Percentiles rank a stretch among this genome's conserved stretches.
phyloP scores from a whole-genome alignment of 2,329 filamentous ascomycete genomes.

The Capronia coronata region DNA sequence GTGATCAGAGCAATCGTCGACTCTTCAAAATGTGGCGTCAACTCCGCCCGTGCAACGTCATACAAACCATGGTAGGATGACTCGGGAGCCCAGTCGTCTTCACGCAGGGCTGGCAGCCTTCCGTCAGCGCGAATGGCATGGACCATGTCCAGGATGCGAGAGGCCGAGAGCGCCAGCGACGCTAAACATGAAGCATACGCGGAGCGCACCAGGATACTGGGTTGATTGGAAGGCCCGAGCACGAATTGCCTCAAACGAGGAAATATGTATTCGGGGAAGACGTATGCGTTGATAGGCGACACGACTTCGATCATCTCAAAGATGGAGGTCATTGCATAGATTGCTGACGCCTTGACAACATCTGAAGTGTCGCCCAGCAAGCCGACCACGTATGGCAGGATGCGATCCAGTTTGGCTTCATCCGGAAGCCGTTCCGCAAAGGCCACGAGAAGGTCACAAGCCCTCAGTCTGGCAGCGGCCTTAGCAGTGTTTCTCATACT shows the following conservation, averaged over 20 bases:
- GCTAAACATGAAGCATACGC: slow-evolving; percentile 92
- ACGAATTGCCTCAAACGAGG: slow-evolving; percentile 54
- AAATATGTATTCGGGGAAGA: slow-evolving; percentile 62
- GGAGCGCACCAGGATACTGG: slow-evolving; percentile 68
- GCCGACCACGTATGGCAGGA: slow-evolving; percentile 81
- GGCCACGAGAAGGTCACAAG: slow-evolving; percentile 83
- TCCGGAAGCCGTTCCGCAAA: slow-evolving; percentile 89
- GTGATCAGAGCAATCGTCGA: slow-evolving; percentile 88
- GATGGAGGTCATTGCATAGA: slow-evolving; percentile 82
- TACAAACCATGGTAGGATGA: slow-evolving; percentile 73
- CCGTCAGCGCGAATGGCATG: slow-evolving; percentile 80
- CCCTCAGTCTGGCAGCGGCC: slow-evolving; percentile 77
- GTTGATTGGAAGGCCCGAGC: slow-evolving; percentile 46
- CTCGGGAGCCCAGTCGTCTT: slow-evolving; percentile 63
- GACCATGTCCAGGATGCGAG: slow-evolving; percentile 81
- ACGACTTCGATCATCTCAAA: slow-evolving; percentile 82
- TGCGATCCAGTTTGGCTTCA: slow-evolving; percentile 88
- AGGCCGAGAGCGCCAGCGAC: slow-evolving; percentile 76
- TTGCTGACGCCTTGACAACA: slow-evolving; percentile 74
- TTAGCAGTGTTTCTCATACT: slow-evolving; percentile 84
- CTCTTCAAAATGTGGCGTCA: slow-evolving; percentile 75
- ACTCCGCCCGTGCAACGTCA: slow-evolving; percentile 75
- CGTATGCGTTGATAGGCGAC: slow-evolving; percentile 63
- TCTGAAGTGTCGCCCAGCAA: slow-evolving; percentile 76
- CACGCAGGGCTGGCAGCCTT: slow-evolving; percentile 68